A percentile compares a stretch with the other conserved stretches of the same genome.
Evolutionary conservation across 2,329 filamentous ascomycete genomes (phyloP).

Genomic region (Exophiala aquamarina): DNA sequence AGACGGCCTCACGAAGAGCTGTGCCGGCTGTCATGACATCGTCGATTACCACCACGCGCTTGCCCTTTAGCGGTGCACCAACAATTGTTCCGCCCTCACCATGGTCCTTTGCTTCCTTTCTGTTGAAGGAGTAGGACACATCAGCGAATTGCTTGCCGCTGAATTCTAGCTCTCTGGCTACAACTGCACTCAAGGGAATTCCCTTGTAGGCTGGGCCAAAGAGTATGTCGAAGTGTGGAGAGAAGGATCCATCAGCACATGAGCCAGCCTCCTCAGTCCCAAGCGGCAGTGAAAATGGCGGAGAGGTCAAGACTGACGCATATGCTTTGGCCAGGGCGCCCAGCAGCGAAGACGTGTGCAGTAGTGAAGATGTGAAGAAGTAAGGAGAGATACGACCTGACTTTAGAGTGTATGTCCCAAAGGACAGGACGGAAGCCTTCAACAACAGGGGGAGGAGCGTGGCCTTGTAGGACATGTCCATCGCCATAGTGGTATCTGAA

Average conservation of each 20-base stretch:
- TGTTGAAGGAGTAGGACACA: constrained; percentile 85
- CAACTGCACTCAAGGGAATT: constrained; percentile 81
- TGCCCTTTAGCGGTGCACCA: constrained; percentile 79
- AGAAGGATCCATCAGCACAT: constrained; percentile 46
- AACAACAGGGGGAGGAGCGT: constrained; percentile 40
- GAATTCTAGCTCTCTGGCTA: constrained; percentile 72
- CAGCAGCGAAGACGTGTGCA: constrained; percentile 78
- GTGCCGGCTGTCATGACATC: constrained; percentile 96
- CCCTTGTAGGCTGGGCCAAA: constrained; percentile 96
- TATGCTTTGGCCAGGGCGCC: constrained; percentile 78
- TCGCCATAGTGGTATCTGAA: constrained; percentile 18
- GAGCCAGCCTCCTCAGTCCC: constrained; percentile 32
- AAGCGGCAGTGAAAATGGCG: constrained; percentile 39
- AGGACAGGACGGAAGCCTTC: constrained; percentile 42
- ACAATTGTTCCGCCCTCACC: constrained; percentile 94
- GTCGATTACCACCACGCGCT: constrained; percentile 86
- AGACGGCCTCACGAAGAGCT: constrained; percentile 87
- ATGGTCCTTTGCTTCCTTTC: constrained; percentile 95
- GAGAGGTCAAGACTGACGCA: constrained; percentile 60
- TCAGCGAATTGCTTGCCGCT: constrained; percentile 52
- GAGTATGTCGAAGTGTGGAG: constrained; percentile 67
- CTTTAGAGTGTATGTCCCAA: constrained; percentile 69
- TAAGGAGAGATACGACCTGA: constrained; percentile 88
- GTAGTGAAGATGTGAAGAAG: constrained; percentile 95
- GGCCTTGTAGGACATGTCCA: constrained; percentile 31